phyloP scores from a whole-genome alignment of 2,329 filamentous ascomycete species.

The Didymella sp. region DNA sequence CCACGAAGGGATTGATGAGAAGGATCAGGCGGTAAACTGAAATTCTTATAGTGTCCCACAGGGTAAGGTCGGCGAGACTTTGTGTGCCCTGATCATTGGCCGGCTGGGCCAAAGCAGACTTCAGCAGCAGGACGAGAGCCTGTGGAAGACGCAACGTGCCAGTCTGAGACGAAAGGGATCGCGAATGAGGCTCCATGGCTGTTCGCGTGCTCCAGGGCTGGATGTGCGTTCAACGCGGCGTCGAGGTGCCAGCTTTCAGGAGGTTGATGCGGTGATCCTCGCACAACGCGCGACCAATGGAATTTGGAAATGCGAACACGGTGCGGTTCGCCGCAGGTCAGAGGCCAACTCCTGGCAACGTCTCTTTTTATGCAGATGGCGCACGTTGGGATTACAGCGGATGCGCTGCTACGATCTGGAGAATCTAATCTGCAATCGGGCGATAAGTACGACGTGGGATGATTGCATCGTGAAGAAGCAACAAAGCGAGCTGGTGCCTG shows the following conservation, averaged over 20 bases:
- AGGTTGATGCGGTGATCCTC: constrained; percentile 27
- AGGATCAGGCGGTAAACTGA: constrained; percentile 28
- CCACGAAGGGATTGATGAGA: constrained; percentile 35
- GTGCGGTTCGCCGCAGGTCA: constrained; percentile 40
- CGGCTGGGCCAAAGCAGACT: constrained; percentile 34
- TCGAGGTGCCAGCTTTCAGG: constrained; percentile 31
- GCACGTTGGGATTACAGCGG: constrained; percentile 38
- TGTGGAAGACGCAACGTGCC: constrained; percentile 49
- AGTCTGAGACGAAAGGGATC: constrained; percentile 35
- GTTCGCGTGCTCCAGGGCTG: constrained; percentile 40
- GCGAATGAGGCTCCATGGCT: constrained; percentile 49
- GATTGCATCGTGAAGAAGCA: constrained; percentile 32
- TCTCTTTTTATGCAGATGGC: constrained; percentile 34
- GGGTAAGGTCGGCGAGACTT: constrained; percentile 35
- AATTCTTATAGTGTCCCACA: constrained; percentile 39
- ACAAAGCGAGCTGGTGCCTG: constrained; percentile 11
- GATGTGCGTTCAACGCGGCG: constrained; percentile 47
- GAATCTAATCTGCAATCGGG: constrained; percentile 27
- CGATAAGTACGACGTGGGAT: constrained; percentile 21
- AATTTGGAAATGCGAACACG: constrained; percentile 37
- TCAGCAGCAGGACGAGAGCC: constrained; percentile 46
- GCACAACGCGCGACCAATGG: constrained; percentile 42
- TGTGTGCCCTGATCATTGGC: constrained; percentile 34
- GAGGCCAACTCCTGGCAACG: constrained; percentile 37
- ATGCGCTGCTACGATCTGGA: constrained; percentile 33